Evolutionary conservation across 1,284 basidiomycete genomes (phyloP).

Genomic region (Tilletia setariae): DNA sequence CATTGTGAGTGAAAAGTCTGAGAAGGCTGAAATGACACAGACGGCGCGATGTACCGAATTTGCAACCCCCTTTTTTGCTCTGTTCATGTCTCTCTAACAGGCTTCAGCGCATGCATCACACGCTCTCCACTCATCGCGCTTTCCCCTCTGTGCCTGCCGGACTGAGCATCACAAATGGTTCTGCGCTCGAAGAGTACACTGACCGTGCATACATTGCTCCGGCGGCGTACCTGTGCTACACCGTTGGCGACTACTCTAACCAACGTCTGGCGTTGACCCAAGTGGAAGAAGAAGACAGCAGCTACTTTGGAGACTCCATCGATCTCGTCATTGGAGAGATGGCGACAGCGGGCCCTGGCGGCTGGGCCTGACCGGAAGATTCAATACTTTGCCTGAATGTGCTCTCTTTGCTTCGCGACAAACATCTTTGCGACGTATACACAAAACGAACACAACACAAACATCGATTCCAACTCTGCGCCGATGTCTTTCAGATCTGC

Average conservation of each 20-base stretch:
- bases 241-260: conserved; percentile 29
- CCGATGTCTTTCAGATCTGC: too few species aligned
- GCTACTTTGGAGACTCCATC: conserved; percentile 49
- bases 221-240: conserved; percentile 37
- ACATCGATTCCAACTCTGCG: too few species aligned
- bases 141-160: conserved; percentile 45
- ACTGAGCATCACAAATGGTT: conserved; percentile 24
- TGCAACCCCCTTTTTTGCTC: neutral
- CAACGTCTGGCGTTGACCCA: conserved; percentile 31
- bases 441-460: too few species aligned
- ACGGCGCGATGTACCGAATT: too few species aligned
- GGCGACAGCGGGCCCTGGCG: neutral
- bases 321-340: conserved; percentile 41
- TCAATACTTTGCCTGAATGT: too few species aligned
- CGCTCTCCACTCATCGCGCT: conserved; percentile 22
- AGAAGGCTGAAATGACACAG: too few species aligned
- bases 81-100: neutral
- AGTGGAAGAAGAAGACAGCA: conserved; percentile 24
- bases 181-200: conserved; percentile 37
- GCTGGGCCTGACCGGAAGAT: neutral
- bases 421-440: too few species aligned
- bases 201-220: conserved; percentile 48
- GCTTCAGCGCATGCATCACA: conserved; percentile 32
- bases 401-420: too few species aligned
- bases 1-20: conserved; percentile 18